Conservation (phyloP, 352 stramenopile genomes). For the Phytophthora lateralis region DNA sequence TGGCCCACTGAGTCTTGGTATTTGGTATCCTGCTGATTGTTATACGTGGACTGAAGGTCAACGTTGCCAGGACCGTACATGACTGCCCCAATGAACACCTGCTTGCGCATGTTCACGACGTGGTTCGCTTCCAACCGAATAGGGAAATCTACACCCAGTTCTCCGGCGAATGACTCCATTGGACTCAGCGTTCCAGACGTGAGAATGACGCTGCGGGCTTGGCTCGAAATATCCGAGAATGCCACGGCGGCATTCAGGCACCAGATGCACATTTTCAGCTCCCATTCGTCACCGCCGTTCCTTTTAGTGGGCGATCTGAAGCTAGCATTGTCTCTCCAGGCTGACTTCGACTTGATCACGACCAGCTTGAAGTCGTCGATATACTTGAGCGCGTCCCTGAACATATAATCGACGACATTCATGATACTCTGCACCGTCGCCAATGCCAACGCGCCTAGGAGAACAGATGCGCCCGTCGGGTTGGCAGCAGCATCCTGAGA, state of each 20-base stretch:
- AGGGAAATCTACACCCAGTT: conserved; percentile 80
- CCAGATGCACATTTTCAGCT: conserved; percentile 88
- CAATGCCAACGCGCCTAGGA: conserved; percentile 60
- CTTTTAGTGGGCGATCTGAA: conserved; percentile 36
- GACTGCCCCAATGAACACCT: conserved; percentile 79
- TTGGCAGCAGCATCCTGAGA: conserved; percentile 35
- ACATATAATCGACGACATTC: conserved; percentile 83
- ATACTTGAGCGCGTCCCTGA: conserved; percentile 77
- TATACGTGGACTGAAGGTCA: conserved; percentile 78
- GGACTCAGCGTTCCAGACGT: conserved; percentile 86
- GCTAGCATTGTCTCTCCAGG: conserved; percentile 27
- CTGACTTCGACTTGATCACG: conserved; percentile 33
- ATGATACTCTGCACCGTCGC: conserved; percentile 65
- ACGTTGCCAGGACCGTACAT: conserved; percentile 72
- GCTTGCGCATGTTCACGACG: conserved; percentile 87
- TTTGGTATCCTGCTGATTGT: conserved; percentile 78
- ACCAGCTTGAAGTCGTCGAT: conserved; percentile 86
- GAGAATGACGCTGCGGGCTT: conserved; percentile 78
- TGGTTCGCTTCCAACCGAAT: conserved; percentile 87
- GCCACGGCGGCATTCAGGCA: conserved; percentile 85
- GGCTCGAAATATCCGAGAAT: conserved; percentile 74
- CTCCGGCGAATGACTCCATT: conserved; percentile 88
- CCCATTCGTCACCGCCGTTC: conserved; percentile 40
- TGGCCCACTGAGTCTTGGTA: conserved; percentile 88
- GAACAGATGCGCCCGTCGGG: conserved; percentile 29